phyloP scores from a whole-genome alignment of 192 early-diverging fungal genomes.

The Coemansia umbellata region DNA sequence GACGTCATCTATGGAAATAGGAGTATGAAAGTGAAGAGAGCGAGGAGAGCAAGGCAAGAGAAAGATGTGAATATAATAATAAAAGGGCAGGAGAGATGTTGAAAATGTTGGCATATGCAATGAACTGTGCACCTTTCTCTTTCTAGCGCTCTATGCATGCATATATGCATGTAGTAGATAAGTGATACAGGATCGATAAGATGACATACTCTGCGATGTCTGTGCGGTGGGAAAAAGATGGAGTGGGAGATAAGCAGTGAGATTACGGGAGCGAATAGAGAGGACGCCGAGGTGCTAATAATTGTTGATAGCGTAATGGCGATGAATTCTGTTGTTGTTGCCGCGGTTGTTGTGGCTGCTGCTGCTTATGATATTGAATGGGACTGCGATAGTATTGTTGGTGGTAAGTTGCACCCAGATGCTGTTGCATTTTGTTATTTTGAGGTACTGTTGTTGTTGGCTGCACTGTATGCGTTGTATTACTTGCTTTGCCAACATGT shows the following conservation, averaged over 20 bases:
- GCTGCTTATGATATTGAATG: not conserved
- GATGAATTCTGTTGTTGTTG: not conserved
- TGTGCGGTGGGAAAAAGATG: not conserved
- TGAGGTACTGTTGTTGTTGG: not conserved
- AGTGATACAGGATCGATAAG: too few relatives aligned
- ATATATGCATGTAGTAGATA: too few relatives aligned
- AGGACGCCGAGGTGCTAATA: not conserved
- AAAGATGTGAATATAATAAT: too few relatives aligned
- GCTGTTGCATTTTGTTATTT: not conserved
- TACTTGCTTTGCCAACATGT: not conserved
- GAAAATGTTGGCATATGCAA: too few relatives aligned
- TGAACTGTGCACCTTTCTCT: too few relatives aligned
- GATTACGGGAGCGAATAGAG: constrained; percentile 1
- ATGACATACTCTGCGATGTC: too few relatives aligned
- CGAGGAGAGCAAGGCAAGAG: too few relatives aligned
- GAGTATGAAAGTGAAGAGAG: too few relatives aligned
- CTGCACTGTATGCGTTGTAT: not conserved
- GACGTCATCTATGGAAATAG: too few relatives aligned
- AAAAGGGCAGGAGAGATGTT: too few relatives aligned
- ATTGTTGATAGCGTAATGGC: not conserved
- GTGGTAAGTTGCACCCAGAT: not conserved
- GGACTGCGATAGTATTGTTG: not conserved
- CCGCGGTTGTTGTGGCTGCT: not conserved
- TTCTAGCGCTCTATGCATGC: too few relatives aligned
- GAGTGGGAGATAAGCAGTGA: not conserved